Evolutionary conservation across 352 stramenopile species (phyloP).

Genomic region (Plasmopara muralis): DNA sequence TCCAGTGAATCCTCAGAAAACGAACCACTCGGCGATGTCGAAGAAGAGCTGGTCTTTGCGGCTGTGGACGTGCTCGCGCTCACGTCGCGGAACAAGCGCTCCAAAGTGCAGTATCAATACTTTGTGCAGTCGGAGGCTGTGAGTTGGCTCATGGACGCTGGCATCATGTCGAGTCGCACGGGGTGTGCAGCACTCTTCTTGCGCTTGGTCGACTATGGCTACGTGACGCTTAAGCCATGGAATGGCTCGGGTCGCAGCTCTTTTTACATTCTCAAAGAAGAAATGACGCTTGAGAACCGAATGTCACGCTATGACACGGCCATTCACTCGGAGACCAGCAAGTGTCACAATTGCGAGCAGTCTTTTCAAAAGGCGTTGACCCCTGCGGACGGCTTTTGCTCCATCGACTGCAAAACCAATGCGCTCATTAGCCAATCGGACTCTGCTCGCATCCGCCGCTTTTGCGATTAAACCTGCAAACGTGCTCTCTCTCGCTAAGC

Average conservation of each 20-base stretch:
- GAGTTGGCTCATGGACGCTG: constrained; percentile 72
- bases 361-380: constrained; percentile 61
- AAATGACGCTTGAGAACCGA: constrained; percentile 45
- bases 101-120: constrained; percentile 75
- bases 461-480: constrained; percentile 30
- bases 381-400: constrained; percentile 70
- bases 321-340: constrained; percentile 73
- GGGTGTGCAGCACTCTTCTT: constrained; percentile 48
- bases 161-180: constrained; percentile 53
- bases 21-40: constrained; percentile 43
- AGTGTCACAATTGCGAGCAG: constrained; percentile 76
- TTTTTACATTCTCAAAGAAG: constrained; percentile 71
- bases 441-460: constrained; percentile 53
- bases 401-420: constrained; percentile 85
- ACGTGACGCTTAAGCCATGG: constrained; percentile 62
- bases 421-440: constrained; percentile 64
- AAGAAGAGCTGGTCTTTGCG: constrained; percentile 50
- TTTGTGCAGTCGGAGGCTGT: constrained; percentile 82
- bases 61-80: constrained; percentile 64
- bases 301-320: constrained; percentile 55
- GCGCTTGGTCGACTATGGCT: constrained; percentile 59
- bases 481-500: constrained; percentile 1
- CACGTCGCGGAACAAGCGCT: constrained; percentile 60
- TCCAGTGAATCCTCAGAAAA: constrained; percentile 48
- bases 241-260: constrained; percentile 37